Conservation (phyloP, 768 basidiomycete species). For the Tricholomella constricta region DNA sequence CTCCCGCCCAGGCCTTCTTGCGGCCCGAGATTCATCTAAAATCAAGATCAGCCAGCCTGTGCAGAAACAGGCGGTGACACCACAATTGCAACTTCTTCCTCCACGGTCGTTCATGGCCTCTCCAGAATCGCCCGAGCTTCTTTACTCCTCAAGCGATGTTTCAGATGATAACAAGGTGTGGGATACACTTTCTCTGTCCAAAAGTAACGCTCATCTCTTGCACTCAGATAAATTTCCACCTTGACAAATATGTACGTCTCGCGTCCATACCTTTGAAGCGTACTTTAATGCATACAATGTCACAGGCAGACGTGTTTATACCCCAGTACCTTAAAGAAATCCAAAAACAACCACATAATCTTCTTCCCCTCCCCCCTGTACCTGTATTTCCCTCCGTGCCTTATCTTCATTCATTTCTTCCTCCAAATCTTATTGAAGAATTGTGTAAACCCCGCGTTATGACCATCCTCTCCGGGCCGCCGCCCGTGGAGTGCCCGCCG, state of each 20-base stretch:
- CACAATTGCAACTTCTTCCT: conserved; percentile 18
- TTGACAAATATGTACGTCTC: conserved; percentile 49
- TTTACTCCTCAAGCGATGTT: conserved; percentile 6
- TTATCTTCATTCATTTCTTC: conserved; percentile 44
- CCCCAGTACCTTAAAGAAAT: conserved; percentile 52
- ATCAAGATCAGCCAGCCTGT: conserved; percentile 19
- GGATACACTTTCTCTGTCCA: neutral
- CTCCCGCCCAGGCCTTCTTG: conserved; percentile 35
- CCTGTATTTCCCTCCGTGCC: conserved; percentile 42
- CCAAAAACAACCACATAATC: conserved; percentile 44
- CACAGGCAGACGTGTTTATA: conserved; percentile 48
- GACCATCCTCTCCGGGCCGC: conserved; percentile 32
- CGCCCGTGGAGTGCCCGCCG: conserved; percentile 25
- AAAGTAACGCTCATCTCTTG: neutral
- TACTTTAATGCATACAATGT: neutral
- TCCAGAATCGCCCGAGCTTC: conserved; percentile 4
- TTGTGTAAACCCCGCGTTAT: conserved; percentile 21
- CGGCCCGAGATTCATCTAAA: conserved; percentile 20
- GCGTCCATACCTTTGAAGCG: neutral
- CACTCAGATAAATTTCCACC: conserved; percentile 24
- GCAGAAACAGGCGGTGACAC: conserved; percentile 8
- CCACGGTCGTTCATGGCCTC: conserved; percentile 18
- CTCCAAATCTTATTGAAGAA: conserved; percentile 36
- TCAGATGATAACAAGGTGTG: too few relatives aligned
- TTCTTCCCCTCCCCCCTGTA: conserved; percentile 43